These are phyloP conservation scores for Epichloe baconii DNA, from an alignment of 2,329 filamentous ascomycete genomes.

Conservation along the genomic window DNA sequence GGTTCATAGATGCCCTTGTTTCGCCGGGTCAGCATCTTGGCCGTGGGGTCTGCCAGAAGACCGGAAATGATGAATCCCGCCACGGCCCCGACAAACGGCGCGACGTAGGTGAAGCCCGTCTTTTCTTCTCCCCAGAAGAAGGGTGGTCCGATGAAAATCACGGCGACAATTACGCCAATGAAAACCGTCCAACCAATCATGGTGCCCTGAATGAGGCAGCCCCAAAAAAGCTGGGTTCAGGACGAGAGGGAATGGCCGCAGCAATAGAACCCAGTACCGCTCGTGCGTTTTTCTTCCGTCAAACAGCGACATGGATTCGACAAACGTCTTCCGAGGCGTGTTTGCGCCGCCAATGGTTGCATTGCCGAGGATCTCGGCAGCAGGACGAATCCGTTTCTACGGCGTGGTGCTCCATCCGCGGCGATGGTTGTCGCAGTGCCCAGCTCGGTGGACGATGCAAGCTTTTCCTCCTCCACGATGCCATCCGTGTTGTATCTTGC, in stretches of 20 bases:
- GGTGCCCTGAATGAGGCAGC: constrained; percentile 66
- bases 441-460: constrained; percentile 1
- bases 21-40: constrained; percentile 52
- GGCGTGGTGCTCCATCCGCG: constrained; percentile 1
- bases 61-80: constrained; percentile 67
- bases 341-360: constrained; percentile 21
- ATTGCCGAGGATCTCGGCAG: constrained; percentile 20
- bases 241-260: constrained; percentile 73
- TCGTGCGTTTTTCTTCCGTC: constrained; percentile 75
- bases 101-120: constrained; percentile 78
- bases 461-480: constrained; percentile 20
- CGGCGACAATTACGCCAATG: constrained; percentile 71
- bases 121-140: constrained; percentile 70
- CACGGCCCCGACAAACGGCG: constrained; percentile 73
- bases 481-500: constrained; percentile 45
- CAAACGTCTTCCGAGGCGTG: constrained; percentile 43
- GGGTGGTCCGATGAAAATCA: constrained; percentile 68
- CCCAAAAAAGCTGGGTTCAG: constrained; percentile 82
- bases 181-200: constrained; percentile 95
- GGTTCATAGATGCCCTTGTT: constrained; percentile 83
- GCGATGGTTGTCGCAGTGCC: not conserved
- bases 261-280: constrained; percentile 47
- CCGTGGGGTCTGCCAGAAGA: constrained; percentile 58
- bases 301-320: constrained; percentile 53
- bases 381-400: constrained; percentile 15